Evolutionary conservation across 1,139 yeast species (phyloP), one percentile per base, ranked within the genome.

Genomic region (Pichia sp.): DNA sequence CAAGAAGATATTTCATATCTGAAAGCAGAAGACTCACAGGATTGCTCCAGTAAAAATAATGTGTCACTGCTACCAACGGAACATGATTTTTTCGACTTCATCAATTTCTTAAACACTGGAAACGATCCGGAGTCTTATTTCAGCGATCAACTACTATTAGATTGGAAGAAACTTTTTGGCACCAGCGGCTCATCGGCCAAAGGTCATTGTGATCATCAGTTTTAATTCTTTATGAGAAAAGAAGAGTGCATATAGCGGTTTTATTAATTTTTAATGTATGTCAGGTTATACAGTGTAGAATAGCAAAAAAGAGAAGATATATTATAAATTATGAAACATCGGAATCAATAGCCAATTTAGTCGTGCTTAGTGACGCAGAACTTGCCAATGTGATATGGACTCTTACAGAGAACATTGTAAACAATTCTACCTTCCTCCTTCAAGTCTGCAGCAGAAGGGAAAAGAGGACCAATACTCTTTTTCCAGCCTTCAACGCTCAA

Each of bases 351-450:
- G 23, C 36, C 15, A n/a, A 42, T 44, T 13, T 53, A 53, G 8
- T 50, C 47, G 40, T 50, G 52, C 11, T 54, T 54, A 34, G 40
- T 36, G 45, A 44, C 43, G 15, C 23, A 13, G 36, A 56, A 56
- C 38, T 51, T 56, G 19, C 47, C 53, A 13, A 53, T 15, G 36
- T 48, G 32, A 45, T 53, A 53, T 29, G 55, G 54, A 38, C 53
- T 54, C 8, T 45, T 45, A n/a, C 26, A 5, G 4, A 45, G 2
- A 23, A 51, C 50, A n/a, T 51, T 53, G 50, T 42, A 53, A 32
- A 29, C 15, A 15, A 53, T 47, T 16, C 49, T 49, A 19, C 47
- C 54, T 49, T 56, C 56, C 2, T 23, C 56, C 45, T 56, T 56
- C 2, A 45, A n/a, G 15, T 51, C 53, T 5, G 5, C 19, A 11